Evolutionary conservation across 148 eudicot species (phyloP), one percentile per base, ranked within the genome.

Genomic region (Spergularia bocconei): DNA sequence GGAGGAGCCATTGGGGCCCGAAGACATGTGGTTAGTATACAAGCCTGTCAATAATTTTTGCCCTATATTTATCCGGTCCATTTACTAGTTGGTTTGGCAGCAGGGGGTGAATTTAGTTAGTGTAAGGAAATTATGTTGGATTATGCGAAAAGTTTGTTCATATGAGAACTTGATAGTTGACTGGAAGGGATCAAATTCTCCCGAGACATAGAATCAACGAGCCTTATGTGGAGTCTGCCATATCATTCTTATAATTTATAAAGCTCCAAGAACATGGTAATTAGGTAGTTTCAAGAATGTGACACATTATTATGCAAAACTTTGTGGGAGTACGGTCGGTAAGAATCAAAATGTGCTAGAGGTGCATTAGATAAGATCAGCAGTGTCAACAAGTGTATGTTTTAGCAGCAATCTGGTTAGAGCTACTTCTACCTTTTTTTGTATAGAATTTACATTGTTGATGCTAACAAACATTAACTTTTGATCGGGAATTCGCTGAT

Each of bases 1-100:
- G 84, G 98, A 91, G 84, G 98, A 94, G 82, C 97, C 97, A 73
- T 89, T 91, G 71, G 98, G 91, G 76, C 95, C 91, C 15, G 91
- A 91, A 54, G 93, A 90, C 72, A 87, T 72, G 79, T 83, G 85
- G 83, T 80, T 71, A 80, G 83, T 71, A 41, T 68, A 3, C 15
- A 23, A 47, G 13, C 59, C 55, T 63, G 36, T 52, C 13, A 10
- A 3, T 50, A 23, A 11, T 48, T 59, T 19, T 5, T 58, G 10
- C 13, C 13, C 33, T 36, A 17, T 51, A 65, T 58, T 4, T 16
- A 0, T 10, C 36, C 21, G 11, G 21, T 44, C 7, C 7, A 0
- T 44, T 44, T 36, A 63, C 19, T 63, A 16, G 67, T 29, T 36
- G 17, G 19, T 63, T 16, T 25, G 67, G 38, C 38, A 63, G 16